Conservation (phyloP, 768 basidiomycete species). For the Mycena latifolia region DNA sequence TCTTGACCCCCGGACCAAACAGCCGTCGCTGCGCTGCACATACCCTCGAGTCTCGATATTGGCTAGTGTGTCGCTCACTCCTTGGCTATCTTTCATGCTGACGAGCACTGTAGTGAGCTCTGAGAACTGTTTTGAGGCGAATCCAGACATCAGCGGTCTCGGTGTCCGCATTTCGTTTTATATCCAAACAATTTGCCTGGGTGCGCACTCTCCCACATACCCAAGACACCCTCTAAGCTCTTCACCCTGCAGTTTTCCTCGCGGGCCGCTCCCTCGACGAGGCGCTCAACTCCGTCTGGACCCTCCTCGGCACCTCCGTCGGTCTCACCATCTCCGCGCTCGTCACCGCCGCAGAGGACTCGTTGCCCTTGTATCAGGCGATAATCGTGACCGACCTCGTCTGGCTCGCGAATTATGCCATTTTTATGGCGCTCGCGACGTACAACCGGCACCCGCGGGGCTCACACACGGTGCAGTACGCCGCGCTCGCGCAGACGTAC, state of each 20-base stretch:
- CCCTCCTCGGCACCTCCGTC: conserved; percentile 40
- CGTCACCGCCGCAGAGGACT: conserved; percentile 31
- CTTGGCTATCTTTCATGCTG: too few relatives aligned
- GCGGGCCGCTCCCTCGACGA: conserved; percentile 38
- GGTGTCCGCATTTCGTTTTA: conserved; percentile 44
- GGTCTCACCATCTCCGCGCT: conserved; percentile 43
- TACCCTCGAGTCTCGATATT: too few relatives aligned
- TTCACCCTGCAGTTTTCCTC: conserved; percentile 34
- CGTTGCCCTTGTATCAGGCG: conserved; percentile 41
- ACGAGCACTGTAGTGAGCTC: too few relatives aligned
- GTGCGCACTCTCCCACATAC: conserved; percentile 9
- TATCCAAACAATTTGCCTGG: conserved; percentile 40
- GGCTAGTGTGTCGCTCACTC: too few relatives aligned
- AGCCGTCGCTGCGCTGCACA: too few relatives aligned
- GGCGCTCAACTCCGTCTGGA: conserved; percentile 41
- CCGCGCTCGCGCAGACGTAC: conserved; percentile 40
- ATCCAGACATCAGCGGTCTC: conserved; percentile 34
- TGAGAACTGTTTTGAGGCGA: background rate
- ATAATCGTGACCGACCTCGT: conserved; percentile 41
- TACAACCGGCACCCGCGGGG: conserved; percentile 39
- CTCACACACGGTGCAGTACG: conserved; percentile 35
- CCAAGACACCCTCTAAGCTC: background rate
- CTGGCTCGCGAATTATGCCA: conserved; percentile 43
- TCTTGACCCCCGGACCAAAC: too few relatives aligned
- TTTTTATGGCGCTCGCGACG: conserved; percentile 42